A percentile compares a stretch with the other conserved stretches of the same genome.
phyloP scores from a whole-genome alignment of 805 yeast genomes.

The Candida ortonii region DNA sequence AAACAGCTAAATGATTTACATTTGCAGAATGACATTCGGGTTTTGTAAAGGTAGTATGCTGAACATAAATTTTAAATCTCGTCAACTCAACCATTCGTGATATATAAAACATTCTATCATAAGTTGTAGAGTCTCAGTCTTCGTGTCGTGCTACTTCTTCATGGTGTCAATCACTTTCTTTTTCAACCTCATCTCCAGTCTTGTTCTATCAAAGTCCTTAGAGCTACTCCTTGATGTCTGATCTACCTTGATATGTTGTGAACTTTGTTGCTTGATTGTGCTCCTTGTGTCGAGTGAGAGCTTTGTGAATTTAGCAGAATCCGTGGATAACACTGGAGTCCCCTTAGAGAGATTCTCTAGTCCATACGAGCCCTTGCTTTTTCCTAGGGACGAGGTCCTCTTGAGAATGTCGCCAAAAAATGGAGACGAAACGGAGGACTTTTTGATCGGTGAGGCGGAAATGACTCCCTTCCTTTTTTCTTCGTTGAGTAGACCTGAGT shows the following conservation, averaged over 20 bases:
- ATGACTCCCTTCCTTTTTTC: constrained; percentile 16
- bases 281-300: constrained; percentile 22
- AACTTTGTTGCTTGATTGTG: no score
- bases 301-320: constrained; percentile 3
- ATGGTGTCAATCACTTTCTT: constrained; percentile 40
- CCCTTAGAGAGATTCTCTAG: neutral
- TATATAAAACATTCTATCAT: no score
- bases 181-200: constrained; percentile 48
- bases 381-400: constrained; percentile 13
- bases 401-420: constrained; percentile 14
- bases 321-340: neutral
- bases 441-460: constrained; percentile 17
- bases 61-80: no score
- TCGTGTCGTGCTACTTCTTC: no score
- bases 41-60: no score
- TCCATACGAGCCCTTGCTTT: neutral
- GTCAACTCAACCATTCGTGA: no score
- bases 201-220: constrained; percentile 42
- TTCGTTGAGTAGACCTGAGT: constrained; percentile 23
- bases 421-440: constrained; percentile 7
- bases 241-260: no score
- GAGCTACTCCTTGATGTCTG: constrained; percentile 1
- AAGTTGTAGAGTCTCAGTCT: no score
- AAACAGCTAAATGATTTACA: no score
- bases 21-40: no score